Evolutionary conservation across 345 rosid genomes (phyloP).

Genomic region (Lumnitzera littorea): DNA sequence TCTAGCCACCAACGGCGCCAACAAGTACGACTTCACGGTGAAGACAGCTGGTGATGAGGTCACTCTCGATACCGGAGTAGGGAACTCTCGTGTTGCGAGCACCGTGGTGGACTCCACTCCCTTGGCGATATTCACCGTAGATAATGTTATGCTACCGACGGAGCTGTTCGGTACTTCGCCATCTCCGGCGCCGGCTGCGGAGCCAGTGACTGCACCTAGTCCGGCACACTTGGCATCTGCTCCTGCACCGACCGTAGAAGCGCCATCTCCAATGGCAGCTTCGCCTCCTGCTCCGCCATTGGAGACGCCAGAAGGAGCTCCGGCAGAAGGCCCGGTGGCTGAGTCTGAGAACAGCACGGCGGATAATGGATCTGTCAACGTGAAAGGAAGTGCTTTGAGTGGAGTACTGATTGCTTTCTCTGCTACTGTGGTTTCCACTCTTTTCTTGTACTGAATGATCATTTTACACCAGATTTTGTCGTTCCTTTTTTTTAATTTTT

Average conservation of each 20-base stretch:
- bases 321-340: conserved; percentile 43
- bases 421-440: conserved; percentile 27
- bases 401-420: conserved; percentile 18
- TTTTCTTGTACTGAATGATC: conserved; percentile 34
- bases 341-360: conserved; percentile 44
- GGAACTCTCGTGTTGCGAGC: conserved; percentile 62
- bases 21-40: conserved; percentile 57
- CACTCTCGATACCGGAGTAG: conserved; percentile 65
- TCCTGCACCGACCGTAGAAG: conserved; percentile 36
- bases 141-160: conserved; percentile 57
- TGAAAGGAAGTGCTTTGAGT: conserved; percentile 32
- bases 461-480: conserved; percentile 8
- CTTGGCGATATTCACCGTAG: conserved; percentile 64
- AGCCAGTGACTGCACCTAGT: conserved; percentile 39
- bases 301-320: conserved; percentile 54
- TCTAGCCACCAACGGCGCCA: conserved; percentile 62
- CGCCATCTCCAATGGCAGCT: conserved; percentile 57
- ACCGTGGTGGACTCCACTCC: conserved; percentile 69
- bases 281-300: conserved; percentile 85
- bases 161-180: conserved; percentile 69
- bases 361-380: conserved; percentile 29
- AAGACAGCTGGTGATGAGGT: conserved; percentile 62
- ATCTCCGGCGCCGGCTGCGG: conserved; percentile 57
- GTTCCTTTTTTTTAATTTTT: background rate
- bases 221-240: conserved; percentile 35